Conservation (phyloP, 176 grass and related monocot genomes). For the Panicum miliaceum region DNA sequence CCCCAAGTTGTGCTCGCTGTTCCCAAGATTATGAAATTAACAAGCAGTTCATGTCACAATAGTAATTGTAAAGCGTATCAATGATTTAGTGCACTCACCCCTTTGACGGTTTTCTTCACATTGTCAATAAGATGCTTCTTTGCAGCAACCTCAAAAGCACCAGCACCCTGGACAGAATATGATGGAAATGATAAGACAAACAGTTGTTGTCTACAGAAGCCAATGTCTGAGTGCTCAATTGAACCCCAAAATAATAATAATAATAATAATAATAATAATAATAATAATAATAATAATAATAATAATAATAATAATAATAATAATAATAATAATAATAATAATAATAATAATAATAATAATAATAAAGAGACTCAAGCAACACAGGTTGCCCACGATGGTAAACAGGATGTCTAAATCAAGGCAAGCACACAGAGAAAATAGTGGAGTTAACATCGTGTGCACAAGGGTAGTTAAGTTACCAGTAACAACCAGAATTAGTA, state of each 20-base stretch:
- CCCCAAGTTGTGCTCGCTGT: slow-evolving; percentile 95
- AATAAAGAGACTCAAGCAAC: background rate
- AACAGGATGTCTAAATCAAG: slow-evolving; percentile 9
- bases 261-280: too few species aligned
- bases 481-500: background rate
- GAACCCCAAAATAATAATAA: background rate
- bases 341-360: too few species aligned
- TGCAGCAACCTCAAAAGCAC: slow-evolving; percentile 96
- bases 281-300: too few species aligned
- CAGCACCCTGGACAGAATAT: slow-evolving; percentile 65
- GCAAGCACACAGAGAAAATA: background rate
- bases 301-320: too few species aligned
- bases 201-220: background rate
- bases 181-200: background rate
- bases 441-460: background rate
- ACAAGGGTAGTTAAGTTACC: background rate
- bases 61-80: background rate
- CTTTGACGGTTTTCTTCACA: slow-evolving; percentile 93
- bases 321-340: too few species aligned
- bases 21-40: slow-evolving; percentile 10
- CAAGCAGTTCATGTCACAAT: background rate
- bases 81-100: slow-evolving; percentile 52
- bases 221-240: background rate
- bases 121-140: slow-evolving; percentile 92
- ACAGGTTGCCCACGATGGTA: background rate